Evolutionary conservation across 768 basidiomycete genomes (phyloP), one percentile per base, ranked within the genome.

Genomic region (Podaxis rugospora): DNA sequence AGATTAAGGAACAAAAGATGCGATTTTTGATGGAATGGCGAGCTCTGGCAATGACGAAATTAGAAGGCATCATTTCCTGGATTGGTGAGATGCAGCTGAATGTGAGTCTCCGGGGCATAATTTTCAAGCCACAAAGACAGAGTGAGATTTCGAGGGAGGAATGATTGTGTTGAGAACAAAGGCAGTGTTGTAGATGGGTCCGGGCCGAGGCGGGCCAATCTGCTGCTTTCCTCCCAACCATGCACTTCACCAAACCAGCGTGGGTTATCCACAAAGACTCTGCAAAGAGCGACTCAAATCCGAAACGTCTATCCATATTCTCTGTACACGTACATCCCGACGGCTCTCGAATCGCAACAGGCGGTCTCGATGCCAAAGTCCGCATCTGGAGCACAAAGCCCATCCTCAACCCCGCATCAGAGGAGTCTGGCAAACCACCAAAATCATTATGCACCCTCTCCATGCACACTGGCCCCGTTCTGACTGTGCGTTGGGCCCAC

Each of bases 321-420:
- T 91, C 93, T 6, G 84, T 96, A 18, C 89, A 93, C 66, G 93
- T 97, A 9, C 95, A 98, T 67, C 96, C 96, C 0, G 96, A 99
- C 68, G 92, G 92, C 64, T 94, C 93, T 18, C 85, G 96, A 16
- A 89, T 99, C 66, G 96, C 97, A n/a, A 99, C 96, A 0, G 97
- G 95, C 28, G 95, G 95, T 1, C 81, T 99, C 57, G 96, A 99
- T 72, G 90, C 93, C 42, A 95, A 95, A 78, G 87, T 99, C 63
- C 90, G 94, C 52, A 93, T 99, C 74, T 99, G 96, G 96, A 92
- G 91, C 63, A 98, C 97, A 0, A 88, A 92, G 63, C 95, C 97
- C 0, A 96, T 98, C 65, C 77, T 98, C n/a, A 87, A 87, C 64
- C 75, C 82, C 13, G 80, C 84, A 46, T 79, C 91, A 28, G 86